Conservation (phyloP, 805 yeast genomes). For the Suhomyces pyralidae region DNA sequence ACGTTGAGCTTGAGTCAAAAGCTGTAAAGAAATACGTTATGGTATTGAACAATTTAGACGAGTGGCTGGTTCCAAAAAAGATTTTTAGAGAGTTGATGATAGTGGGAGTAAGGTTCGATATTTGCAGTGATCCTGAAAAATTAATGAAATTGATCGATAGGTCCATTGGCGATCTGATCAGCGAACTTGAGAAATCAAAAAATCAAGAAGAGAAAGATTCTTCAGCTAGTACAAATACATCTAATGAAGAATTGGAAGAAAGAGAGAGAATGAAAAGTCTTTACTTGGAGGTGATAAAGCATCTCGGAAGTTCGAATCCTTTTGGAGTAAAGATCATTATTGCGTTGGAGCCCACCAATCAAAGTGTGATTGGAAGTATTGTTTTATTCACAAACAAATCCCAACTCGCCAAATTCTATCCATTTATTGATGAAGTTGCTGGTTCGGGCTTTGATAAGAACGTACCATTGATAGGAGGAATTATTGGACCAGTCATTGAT, state of each 20-base stretch:
- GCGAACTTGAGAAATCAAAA: conserved; percentile 1
- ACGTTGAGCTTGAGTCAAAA: conserved; percentile 12
- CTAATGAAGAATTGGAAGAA: conserved; percentile 14
- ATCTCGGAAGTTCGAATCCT: conserved; percentile 23
- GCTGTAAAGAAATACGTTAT: conserved; percentile 31
- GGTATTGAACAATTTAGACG: conserved; percentile 38
- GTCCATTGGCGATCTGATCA: conserved; percentile 10
- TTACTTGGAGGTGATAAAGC: conserved; percentile 37
- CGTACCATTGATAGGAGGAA: conserved; percentile 41
- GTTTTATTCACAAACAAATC: conserved; percentile 47
- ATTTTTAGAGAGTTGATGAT: conserved; percentile 53
- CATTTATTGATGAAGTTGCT: conserved; percentile 45
- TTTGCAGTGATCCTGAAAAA: conserved; percentile 44
- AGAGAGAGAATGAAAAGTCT: conserved; percentile 21
- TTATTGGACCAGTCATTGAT: conserved; percentile 53
- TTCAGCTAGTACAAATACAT: not conserved
- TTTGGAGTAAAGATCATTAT: conserved; percentile 46
- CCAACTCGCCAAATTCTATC: conserved; percentile 45
- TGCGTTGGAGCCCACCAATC: conserved; percentile 52
- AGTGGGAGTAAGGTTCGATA: conserved; percentile 55
- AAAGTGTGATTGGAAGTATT: conserved; percentile 51
- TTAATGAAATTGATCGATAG: conserved; percentile 39
- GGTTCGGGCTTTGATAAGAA: conserved; percentile 3
- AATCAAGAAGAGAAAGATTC: not conserved
- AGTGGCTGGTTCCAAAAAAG: conserved; percentile 55